Conservation (phyloP, 176 grass and related monocot species). For the Urochloa ruziziensis region DNA sequence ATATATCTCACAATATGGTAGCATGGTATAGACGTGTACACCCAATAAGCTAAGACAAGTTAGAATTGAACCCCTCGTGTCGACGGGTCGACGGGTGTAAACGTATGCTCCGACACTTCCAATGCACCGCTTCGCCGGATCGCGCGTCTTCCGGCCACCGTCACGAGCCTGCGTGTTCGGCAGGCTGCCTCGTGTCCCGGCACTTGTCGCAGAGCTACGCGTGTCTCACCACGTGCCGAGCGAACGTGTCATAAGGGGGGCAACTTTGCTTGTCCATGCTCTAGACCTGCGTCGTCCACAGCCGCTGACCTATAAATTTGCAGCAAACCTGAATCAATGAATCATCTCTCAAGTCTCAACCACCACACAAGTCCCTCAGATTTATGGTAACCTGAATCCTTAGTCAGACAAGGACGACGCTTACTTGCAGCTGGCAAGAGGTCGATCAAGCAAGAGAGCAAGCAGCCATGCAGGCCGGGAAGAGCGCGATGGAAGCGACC, state of each 20-base stretch:
- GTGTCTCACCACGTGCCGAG: not conserved
- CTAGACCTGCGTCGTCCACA: not conserved
- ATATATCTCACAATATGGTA: too few relatives aligned
- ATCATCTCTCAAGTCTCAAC: not conserved
- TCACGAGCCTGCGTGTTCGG: not conserved
- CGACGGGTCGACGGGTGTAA: too few relatives aligned
- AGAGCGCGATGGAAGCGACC: constrained; percentile 36
- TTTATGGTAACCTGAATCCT: not conserved
- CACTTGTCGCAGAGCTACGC: not conserved
- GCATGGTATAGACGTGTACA: too few relatives aligned
- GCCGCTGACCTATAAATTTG: not conserved
- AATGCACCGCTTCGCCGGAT: not conserved
- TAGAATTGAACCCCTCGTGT: too few relatives aligned
- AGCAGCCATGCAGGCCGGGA: constrained; percentile 42
- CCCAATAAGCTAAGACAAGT: too few relatives aligned
- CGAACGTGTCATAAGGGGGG: not conserved
- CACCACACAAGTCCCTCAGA: not conserved
- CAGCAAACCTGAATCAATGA: too few relatives aligned
- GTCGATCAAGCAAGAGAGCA: too few relatives aligned
- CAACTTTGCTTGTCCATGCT: not conserved
- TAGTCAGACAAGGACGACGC: not conserved
- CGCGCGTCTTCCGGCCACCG: not conserved
- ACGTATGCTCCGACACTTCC: too few relatives aligned
- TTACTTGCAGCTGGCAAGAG: not conserved
- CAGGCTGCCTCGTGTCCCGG: constrained; percentile 5